phyloP scores from a whole-genome alignment of 2,329 filamentous ascomycete genomes.

The Hymenotorrendiella dingleyae region DNA sequence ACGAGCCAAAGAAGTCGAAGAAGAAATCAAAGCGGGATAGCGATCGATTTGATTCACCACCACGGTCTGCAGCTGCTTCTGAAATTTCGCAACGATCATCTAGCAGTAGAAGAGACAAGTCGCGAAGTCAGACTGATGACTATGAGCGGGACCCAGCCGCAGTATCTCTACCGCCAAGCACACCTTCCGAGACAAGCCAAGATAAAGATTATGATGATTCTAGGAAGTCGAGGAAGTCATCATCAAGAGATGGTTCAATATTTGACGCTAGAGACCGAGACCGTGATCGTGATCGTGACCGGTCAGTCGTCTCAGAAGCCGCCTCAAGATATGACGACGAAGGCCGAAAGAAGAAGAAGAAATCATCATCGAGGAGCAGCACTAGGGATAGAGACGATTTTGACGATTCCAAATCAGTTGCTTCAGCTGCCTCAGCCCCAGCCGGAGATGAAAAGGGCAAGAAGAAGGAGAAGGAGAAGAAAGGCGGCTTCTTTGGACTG shows the following conservation, averaged over 20 bases:
- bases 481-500: conserved; percentile 40
- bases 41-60: conserved; percentile 23
- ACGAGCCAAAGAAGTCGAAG: conserved; percentile 24
- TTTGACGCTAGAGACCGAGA: conserved; percentile 38
- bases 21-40: conserved; percentile 34
- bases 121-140: conserved; percentile 18
- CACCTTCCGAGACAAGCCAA: conserved; percentile 24
- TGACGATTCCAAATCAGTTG: conserved; percentile 41
- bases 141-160: conserved; percentile 27
- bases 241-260: conserved; percentile 35
- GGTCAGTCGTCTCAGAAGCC: conserved; percentile 43
- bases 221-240: conserved; percentile 31
- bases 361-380: conserved; percentile 30
- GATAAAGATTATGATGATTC: conserved; percentile 31
- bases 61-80: conserved; percentile 11
- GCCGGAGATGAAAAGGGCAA: conserved; percentile 31
- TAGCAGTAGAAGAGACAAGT: conserved; percentile 22
- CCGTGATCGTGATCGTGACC: conserved; percentile 37
- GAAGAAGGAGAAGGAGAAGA: conserved; percentile 33
- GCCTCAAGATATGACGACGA: conserved; percentile 30
- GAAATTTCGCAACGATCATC: conserved; percentile 17
- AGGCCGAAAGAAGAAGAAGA: conserved; percentile 7
- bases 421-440: conserved; percentile 41
- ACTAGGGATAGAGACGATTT: conserved; percentile 41
- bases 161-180: conserved; percentile 25